phyloP scores from a whole-genome alignment of 2,329 filamentous ascomycete genomes.

The Dothideomycetes sp. region DNA sequence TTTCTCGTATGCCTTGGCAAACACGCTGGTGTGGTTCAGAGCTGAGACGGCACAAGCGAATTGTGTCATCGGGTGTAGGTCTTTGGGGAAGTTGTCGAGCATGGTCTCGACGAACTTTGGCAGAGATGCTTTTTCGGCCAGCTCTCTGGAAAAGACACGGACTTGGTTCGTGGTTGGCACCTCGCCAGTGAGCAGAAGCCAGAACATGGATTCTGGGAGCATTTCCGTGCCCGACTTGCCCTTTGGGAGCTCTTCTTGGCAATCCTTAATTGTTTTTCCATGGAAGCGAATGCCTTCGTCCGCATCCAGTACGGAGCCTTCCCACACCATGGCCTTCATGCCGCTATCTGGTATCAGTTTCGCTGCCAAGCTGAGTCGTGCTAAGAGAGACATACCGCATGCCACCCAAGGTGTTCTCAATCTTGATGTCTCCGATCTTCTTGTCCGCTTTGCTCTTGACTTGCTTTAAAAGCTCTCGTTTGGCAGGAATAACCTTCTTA shows the following conservation, averaged over 20 bases:
- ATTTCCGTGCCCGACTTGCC: constrained; percentile 88
- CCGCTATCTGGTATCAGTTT: constrained; percentile 39
- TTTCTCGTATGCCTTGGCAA: constrained; percentile 84
- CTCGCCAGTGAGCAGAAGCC: constrained; percentile 88
- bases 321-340: constrained; percentile 97
- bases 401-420: constrained; percentile 87
- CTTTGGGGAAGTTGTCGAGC: constrained; percentile 78
- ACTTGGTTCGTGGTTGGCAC: constrained; percentile 77
- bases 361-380: constrained; percentile 2
- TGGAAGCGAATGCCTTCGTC: constrained; percentile 98
- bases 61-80: constrained; percentile 97
- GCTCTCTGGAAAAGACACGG: constrained; percentile 69
- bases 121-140: constrained; percentile 75
- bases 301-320: constrained; percentile 91
- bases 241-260: constrained; percentile 82
- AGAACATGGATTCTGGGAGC: constrained; percentile 99
- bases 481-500: constrained; percentile 73
- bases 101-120: constrained; percentile 77
- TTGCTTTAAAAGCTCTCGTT: constrained; percentile 85
- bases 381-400: constrained; percentile 53
- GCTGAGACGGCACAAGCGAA: constrained; percentile 90
- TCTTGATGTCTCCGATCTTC: constrained; percentile 81
- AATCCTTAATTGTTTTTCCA: constrained; percentile 95
- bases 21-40: constrained; percentile 89
- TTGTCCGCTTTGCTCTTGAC: constrained; percentile 79